Conservation (phyloP, 306 rosid species). For the Datisca glomerata region DNA sequence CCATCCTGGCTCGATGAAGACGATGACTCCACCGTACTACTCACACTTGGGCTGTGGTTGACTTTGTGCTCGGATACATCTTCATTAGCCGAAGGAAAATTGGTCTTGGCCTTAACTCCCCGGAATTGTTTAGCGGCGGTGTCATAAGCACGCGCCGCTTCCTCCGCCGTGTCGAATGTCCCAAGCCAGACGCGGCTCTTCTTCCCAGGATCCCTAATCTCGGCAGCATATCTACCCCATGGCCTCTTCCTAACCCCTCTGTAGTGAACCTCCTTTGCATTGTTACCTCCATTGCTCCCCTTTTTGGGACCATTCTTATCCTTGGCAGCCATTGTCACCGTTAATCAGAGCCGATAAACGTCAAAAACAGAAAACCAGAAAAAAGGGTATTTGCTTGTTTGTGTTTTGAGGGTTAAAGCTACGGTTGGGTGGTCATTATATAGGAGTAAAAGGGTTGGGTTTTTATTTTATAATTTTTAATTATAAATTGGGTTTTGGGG, state of each 20-base stretch:
- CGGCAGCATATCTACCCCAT: slow-evolving; percentile 23
- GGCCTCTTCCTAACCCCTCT: slow-evolving; percentile 21
- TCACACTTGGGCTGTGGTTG: slow-evolving; percentile 5
- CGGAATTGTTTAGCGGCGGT: slow-evolving; percentile 14
- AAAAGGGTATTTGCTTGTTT: too few species aligned
- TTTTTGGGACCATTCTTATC: not conserved
- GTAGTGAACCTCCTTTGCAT: slow-evolving; percentile 10
- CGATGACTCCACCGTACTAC: slow-evolving; percentile 14
- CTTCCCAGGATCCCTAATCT: slow-evolving; percentile 19
- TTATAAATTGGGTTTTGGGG: not conserved
- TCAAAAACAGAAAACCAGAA: not conserved
- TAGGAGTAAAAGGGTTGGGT: not conserved
- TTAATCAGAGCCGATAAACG: not conserved
- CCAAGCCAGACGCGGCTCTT: slow-evolving; percentile 23
- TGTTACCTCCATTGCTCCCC: not conserved
- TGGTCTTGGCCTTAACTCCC: slow-evolving; percentile 16
- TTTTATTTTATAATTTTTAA: too few species aligned
- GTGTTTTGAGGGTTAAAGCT: not conserved
- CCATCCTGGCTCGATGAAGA: slow-evolving; percentile 20
- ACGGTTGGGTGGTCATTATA: not conserved
- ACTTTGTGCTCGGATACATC: slow-evolving; percentile 5
- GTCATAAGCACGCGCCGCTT: slow-evolving; percentile 19
- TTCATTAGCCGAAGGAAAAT: slow-evolving; percentile 4
- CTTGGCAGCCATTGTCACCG: slow-evolving; percentile 8
- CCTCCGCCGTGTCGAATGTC: slow-evolving; percentile 16